Percentiles rank a stretch among this genome's conserved stretches.
Conservation (phyloP, 768 basidiomycete genomes). For the Leccinum disarticulatum region DNA sequence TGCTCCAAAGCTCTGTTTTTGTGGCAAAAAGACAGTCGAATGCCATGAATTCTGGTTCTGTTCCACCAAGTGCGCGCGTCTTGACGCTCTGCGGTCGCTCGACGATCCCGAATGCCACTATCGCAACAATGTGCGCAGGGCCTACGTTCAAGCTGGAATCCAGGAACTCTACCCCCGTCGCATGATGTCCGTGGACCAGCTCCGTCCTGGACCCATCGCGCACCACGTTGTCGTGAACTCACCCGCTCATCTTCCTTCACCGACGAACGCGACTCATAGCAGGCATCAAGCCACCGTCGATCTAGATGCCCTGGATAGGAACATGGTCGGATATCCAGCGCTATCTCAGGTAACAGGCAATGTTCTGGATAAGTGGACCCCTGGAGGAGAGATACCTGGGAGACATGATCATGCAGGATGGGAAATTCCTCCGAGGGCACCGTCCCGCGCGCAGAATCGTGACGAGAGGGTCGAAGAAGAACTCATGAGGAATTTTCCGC, state of each 20-base stretch:
- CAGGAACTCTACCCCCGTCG: slow-evolving; percentile 7
- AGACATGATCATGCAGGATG: slow-evolving; percentile 5
- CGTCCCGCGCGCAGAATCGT: not conserved
- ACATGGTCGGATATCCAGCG: slow-evolving; percentile 12
- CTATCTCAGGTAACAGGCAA: slow-evolving; percentile 18
- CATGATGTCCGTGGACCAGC: slow-evolving; percentile 11
- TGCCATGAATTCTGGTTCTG: slow-evolving; percentile 32
- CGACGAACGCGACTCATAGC: not conserved
- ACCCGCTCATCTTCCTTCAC: not conserved
- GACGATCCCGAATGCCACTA: slow-evolving; percentile 24
- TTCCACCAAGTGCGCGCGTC: slow-evolving; percentile 27
- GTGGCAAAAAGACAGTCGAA: slow-evolving; percentile 23
- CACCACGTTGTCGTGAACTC: not conserved
- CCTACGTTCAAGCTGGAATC: slow-evolving; percentile 7
- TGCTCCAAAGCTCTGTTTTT: slow-evolving; percentile 24
- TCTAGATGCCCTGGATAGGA: not conserved
- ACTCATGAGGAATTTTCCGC: not conserved
- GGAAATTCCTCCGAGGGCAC: not conserved
- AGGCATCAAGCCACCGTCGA: not conserved
- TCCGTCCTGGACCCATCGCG: not conserved
- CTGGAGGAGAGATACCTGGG: not conserved
- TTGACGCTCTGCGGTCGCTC: slow-evolving; percentile 29
- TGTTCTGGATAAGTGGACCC: slow-evolving; percentile 6
- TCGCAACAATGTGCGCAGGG: slow-evolving; percentile 20
- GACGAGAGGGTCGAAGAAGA: not conserved